Evolutionary conservation across 768 basidiomycete genomes (phyloP), one percentile per base, ranked within the genome.

Genomic region (Pisolithus albus): DNA sequence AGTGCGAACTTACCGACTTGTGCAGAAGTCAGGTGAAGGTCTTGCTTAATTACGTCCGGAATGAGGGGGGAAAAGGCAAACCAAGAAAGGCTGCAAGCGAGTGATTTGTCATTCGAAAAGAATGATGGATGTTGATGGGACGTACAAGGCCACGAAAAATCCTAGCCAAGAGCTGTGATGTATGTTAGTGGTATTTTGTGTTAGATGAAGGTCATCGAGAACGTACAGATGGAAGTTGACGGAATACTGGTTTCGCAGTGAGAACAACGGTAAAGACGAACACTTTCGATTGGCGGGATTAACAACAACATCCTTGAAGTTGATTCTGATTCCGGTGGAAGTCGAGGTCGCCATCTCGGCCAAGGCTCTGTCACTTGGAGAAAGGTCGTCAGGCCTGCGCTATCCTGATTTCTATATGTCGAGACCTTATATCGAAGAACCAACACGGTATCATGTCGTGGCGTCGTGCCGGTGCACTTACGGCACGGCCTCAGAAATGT

Each of bases 1-100:
- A 43, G 48, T 49, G 38, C 19, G 13, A 11, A 50, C 62, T 10
- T 32, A 67, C 68, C 74, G 23, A 82, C 70, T 63, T 82, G 69
- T 5, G 61, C 67, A 8, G 68, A 55, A 4, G 76, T 75, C 21
- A 83, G 66, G 1, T 73, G 64, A 52, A 83, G 70, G 63, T 83
- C 81, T 23, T 61, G 57, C 55, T 73, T 75, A 64, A 83, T 81
- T 28, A 72, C 77, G 8, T 78, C 76, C 0, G 80, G 77, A 34
- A 80, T 73, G 15, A 83, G 73, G 0, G 81, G 81, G n/a, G 80
- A 71, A 57, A 83, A 82, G 1, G 81, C 80, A 51, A 82, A 82
- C 82, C 80, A 76, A 1, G 70, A 69, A 24, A 72, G 48, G 41
- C 70, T 71, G 47, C 11, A 28, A 15, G 39, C 21, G 34, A 15